Evolutionary conservation across 345 rosid genomes (phyloP), one percentile per base, ranked within the genome.

Genomic region (Gossypium bickii): DNA sequence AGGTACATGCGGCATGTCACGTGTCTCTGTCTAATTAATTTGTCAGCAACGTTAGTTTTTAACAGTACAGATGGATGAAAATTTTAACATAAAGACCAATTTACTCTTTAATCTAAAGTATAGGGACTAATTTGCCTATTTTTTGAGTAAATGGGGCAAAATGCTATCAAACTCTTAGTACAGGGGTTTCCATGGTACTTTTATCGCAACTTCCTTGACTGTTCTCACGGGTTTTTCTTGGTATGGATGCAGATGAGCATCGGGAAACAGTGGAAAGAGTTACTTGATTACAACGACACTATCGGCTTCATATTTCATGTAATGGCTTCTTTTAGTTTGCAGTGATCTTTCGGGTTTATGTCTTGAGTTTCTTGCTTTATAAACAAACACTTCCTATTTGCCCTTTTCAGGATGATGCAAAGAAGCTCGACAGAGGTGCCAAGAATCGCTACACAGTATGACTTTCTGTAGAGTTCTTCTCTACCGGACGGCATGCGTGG

Each of bases 231-330:
- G 25, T 1, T 18, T 65, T 52, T 52, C 15, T 51, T 20, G 25
- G 74, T 48, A 34, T n/a, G 27, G 57, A 61, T 70, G 61, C 88
- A 95, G 98, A 44, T 87, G 59, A 95, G 94, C 87, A 91, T 93
- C 65, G 99, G 93, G 73, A 92, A 83, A 65, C 98, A 91, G 75
- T 90, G 94, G 99, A 93, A 91, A 83, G 97, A 91, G 79, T 67
- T 91, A 18, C 87, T 95, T 15, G 97, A 91, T 77, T 85, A 81
- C 83, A 88, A 89, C 45, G 94, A 79, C 10, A 79, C 71, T 74
- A 90, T 93, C 0, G 98, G 98, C 57, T 95, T 91, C 85, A 88
- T 93, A 56, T 80, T 89, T 78, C 97, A 93, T 84, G 98, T 93
- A 84, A 77, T 90, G 22, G 72, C 47, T 52, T 53, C 29, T 64